phyloP scores from a whole-genome alignment of 306 rosid species.

The Corylus americana region DNA sequence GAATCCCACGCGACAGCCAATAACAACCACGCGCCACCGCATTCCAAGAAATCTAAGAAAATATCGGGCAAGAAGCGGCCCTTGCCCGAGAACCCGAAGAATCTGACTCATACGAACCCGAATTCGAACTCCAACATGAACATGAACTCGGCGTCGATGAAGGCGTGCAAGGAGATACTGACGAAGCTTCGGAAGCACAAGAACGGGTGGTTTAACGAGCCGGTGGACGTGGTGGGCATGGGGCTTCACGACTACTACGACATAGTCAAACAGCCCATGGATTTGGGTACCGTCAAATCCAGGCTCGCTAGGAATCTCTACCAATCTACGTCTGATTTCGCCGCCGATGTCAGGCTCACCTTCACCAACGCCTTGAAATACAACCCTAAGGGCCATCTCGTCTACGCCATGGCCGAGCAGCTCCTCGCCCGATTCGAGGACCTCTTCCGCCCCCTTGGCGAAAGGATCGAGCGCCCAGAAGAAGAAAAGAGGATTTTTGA shows the following conservation, averaged over 20 bases:
- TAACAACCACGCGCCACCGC: conserved; percentile 24
- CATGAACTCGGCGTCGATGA: conserved; percentile 37
- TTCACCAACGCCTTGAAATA: conserved; percentile 79
- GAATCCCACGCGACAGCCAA: conserved; percentile 42
- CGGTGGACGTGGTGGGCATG: conserved; percentile 62
- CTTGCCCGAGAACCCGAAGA: conserved; percentile 34
- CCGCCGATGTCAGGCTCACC: conserved; percentile 71
- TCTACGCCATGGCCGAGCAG: conserved; percentile 61
- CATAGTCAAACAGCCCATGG: conserved; percentile 85
- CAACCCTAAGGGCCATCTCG: conserved; percentile 82
- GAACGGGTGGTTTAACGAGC: conserved; percentile 67
- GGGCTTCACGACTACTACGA: conserved; percentile 85
- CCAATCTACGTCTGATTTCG: conserved; percentile 58
- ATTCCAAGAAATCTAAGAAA: conserved; percentile 59
- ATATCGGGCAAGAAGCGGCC: conserved; percentile 65
- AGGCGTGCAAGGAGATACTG: conserved; percentile 65
- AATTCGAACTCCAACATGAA: neutral
- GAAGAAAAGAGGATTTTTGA: conserved; percentile 42
- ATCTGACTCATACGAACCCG: neutral
- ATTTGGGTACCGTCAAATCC: conserved; percentile 80
- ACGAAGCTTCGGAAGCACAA: conserved; percentile 82
- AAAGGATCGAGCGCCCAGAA: conserved; percentile 29
- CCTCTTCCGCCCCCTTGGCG: conserved; percentile 51
- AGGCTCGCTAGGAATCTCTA: conserved; percentile 53
- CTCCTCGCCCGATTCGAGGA: conserved; percentile 65